Percentiles rank a stretch among this genome's conserved stretches.
These are phyloP conservation scores for Diaporthe sp. DNA, from an alignment of 2,329 filamentous ascomycete species.

Conservation along the genomic window DNA sequence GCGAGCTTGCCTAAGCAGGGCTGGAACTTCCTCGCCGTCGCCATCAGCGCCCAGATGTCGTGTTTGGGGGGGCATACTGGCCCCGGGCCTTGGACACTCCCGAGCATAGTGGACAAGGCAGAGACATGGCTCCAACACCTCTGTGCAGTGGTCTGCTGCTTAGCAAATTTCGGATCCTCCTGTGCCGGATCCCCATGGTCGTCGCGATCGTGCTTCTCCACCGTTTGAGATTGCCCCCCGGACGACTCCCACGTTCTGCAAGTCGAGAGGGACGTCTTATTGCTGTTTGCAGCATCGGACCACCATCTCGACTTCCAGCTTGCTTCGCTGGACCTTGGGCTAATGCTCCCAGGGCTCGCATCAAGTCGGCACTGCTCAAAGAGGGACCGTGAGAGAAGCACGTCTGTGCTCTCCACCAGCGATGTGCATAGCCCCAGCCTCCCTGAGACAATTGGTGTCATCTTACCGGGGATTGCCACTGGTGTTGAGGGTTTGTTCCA, in stretches of 20 bases:
- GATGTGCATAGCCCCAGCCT: slow-evolving; percentile 20
- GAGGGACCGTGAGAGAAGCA: slow-evolving; percentile 30
- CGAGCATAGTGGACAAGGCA: slow-evolving; percentile 16
- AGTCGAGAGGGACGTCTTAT: slow-evolving; percentile 22
- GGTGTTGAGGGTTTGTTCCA: slow-evolving; percentile 27
- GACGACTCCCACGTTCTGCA: slow-evolving; percentile 2
- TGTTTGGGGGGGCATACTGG: slow-evolving; percentile 22
- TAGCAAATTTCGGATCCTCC: not conserved
- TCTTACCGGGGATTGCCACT: slow-evolving; percentile 18
- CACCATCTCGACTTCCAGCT: slow-evolving; percentile 34
- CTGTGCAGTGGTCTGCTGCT: slow-evolving; percentile 11
- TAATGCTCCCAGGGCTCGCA: not conserved
- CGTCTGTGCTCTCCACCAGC: slow-evolving; percentile 29
- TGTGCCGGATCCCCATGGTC: not conserved
- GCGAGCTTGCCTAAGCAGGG: slow-evolving; percentile 6
- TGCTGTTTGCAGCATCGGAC: slow-evolving; percentile 19
- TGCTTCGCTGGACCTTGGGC: slow-evolving; percentile 19
- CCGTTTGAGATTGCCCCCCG: not conserved
- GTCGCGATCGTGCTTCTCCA: not conserved
- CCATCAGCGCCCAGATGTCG: slow-evolving; percentile 29
- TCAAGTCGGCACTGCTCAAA: slow-evolving; percentile 37
- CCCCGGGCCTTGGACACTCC: not conserved
- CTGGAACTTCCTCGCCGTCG: slow-evolving; percentile 32
- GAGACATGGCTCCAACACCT: slow-evolving; percentile 17
- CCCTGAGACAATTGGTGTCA: not conserved